Evolutionary conservation across 352 stramenopile genomes (phyloP).

Genomic region (Pythium myriotylum): DNA sequence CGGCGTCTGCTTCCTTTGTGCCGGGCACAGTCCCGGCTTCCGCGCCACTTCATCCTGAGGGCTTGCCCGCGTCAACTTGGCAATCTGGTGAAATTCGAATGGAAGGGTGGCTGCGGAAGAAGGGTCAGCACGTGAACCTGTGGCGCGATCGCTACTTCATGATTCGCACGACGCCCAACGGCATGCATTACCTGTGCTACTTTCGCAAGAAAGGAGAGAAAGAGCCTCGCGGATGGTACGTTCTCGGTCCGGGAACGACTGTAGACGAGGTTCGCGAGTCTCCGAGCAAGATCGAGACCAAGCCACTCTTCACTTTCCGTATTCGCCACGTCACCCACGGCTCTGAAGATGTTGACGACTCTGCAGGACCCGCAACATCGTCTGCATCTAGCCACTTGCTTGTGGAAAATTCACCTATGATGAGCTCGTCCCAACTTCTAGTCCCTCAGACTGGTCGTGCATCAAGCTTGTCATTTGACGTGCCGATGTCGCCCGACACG

Average conservation of each 20-base stretch:
- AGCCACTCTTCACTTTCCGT: conserved; percentile 83
- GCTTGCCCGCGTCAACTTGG: conserved; percentile 12
- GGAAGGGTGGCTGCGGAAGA: conserved; percentile 87
- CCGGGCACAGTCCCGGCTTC: conserved; percentile 2
- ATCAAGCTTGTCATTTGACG: conserved; percentile 15
- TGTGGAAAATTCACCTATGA: conserved; percentile 35
- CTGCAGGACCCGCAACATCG: conserved; percentile 18
- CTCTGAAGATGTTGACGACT: conserved; percentile 47
- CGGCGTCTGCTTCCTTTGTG: conserved; percentile 19
- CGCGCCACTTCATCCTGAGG: not conserved
- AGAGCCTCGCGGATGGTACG: conserved; percentile 79
- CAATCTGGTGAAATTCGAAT: conserved; percentile 75
- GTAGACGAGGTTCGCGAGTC: conserved; percentile 86
- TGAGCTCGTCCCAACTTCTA: conserved; percentile 21
- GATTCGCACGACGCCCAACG: conserved; percentile 81
- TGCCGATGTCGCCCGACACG: conserved; percentile 31
- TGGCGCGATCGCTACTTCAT: conserved; percentile 89
- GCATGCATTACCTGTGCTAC: conserved; percentile 83
- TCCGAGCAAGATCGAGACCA: conserved; percentile 87
- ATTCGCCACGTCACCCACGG: conserved; percentile 69
- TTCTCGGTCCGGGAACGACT: conserved; percentile 75
- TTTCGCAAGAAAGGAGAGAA: conserved; percentile 86
- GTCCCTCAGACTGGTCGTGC: conserved; percentile 27
- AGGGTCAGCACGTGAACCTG: conserved; percentile 85
- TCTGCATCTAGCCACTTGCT: conserved; percentile 19